phyloP scores from a whole-genome alignment of 2,329 filamentous ascomycete species.

The Chaetomiaceae sp. region DNA sequence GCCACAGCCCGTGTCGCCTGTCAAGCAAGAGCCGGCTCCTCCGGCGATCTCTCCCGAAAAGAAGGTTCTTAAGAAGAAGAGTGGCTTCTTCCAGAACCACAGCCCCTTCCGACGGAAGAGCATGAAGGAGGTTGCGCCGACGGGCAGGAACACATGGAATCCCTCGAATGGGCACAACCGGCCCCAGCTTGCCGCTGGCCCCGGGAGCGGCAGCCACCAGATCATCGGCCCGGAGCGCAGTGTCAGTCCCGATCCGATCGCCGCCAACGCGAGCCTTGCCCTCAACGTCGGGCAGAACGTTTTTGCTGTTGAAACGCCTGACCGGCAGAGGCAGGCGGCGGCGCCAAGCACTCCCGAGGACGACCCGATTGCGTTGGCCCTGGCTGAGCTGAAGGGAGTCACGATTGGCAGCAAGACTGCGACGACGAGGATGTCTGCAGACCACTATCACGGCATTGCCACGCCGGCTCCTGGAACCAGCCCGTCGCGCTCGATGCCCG shows the following conservation, averaged over 20 bases:
- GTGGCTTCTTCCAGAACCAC: slow-evolving; percentile 87
- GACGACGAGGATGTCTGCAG: slow-evolving; percentile 80
- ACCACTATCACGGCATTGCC: slow-evolving; percentile 87
- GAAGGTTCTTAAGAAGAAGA: slow-evolving; percentile 62
- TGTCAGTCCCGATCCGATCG: slow-evolving; percentile 75
- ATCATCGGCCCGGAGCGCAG: slow-evolving; percentile 38
- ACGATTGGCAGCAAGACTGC: slow-evolving; percentile 65
- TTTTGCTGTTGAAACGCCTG: slow-evolving; percentile 80
- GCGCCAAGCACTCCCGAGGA: slow-evolving; percentile 50
- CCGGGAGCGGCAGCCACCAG: slow-evolving; percentile 26
- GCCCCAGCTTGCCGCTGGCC: slow-evolving; percentile 13
- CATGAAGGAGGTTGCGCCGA: slow-evolving; percentile 56
- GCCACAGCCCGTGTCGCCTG: slow-evolving; percentile 54
- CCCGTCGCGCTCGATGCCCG: slow-evolving; percentile 37
- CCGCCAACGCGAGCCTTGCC: slow-evolving; percentile 86
- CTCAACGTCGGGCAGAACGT: slow-evolving; percentile 95
- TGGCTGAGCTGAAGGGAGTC: slow-evolving; percentile 87
- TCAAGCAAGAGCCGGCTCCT: slow-evolving; percentile 46
- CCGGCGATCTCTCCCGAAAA: slow-evolving; percentile 52
- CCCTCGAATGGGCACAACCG: slow-evolving; percentile 28
- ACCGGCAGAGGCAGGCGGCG: slow-evolving; percentile 46
- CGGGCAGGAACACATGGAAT: slow-evolving; percentile 57
- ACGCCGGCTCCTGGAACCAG: slow-evolving; percentile 54
- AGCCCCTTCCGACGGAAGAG: slow-evolving; percentile 92
- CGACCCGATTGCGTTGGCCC: slow-evolving; percentile 85